Conservation (phyloP, 345 rosid genomes). For the Conringia planisiliqua region DNA sequence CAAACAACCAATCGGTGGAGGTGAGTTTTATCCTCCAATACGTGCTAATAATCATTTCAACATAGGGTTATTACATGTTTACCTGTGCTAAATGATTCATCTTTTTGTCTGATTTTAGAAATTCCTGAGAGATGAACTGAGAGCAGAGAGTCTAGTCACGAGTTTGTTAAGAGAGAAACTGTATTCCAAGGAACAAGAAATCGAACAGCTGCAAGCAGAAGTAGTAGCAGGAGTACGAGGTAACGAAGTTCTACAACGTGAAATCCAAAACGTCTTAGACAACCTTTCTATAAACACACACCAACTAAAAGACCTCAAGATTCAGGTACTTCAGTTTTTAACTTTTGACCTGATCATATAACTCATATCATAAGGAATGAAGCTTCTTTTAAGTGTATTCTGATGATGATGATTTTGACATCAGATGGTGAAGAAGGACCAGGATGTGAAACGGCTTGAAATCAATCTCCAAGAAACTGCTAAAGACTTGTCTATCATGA, state of each 20-base stretch:
- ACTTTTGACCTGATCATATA: background rate
- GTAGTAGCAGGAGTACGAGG: constrained; percentile 75
- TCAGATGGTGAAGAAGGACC: constrained; percentile 78
- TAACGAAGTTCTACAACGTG: constrained; percentile 64
- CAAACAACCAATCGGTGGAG: constrained; percentile 43
- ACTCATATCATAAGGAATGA: background rate
- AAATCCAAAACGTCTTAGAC: constrained; percentile 66
- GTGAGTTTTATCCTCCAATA: constrained; percentile 36
- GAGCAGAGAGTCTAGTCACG: constrained; percentile 70
- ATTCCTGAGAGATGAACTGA: constrained; percentile 52
- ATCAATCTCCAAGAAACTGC: constrained; percentile 54
- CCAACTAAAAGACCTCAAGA: constrained; percentile 74
- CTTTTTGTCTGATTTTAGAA: constrained; percentile 38
- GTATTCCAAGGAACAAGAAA: constrained; percentile 76
- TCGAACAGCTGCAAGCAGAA: constrained; percentile 83
- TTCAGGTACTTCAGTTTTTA: constrained; percentile 49
- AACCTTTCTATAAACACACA: constrained; percentile 60
- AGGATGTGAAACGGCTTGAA: constrained; percentile 45
- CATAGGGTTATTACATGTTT: background rate
- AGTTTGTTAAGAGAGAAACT: constrained; percentile 77
- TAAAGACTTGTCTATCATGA: constrained; percentile 48
- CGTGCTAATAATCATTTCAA: background rate
- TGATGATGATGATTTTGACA: background rate
- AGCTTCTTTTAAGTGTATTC: background rate
- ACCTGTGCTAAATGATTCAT: constrained; percentile 14